Evolutionary conservation across 2,329 filamentous ascomycete species (phyloP).

Genomic region (Trichoderma polysporum): DNA sequence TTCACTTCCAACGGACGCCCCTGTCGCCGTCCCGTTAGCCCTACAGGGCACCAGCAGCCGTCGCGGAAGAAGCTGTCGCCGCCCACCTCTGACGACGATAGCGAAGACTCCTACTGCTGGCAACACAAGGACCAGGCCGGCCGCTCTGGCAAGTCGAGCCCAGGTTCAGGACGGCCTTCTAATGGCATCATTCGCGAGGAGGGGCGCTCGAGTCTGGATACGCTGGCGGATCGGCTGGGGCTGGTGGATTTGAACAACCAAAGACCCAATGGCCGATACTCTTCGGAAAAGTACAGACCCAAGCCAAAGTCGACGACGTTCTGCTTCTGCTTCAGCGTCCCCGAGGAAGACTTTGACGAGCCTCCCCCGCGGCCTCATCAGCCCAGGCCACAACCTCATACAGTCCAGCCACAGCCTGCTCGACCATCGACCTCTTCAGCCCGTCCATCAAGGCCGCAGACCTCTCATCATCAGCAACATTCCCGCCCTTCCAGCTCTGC

Average conservation of each 20-base stretch:
- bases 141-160: conserved; percentile 46
- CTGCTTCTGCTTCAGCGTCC: conserved; percentile 56
- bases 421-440: background rate
- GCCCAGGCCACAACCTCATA: conserved; percentile 46
- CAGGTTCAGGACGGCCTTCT: conserved; percentile 33
- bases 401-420: conserved; percentile 44
- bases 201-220: conserved; percentile 75
- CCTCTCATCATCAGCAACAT: conserved; percentile 25
- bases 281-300: conserved; percentile 29
- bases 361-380: conserved; percentile 41
- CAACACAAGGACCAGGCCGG: conserved; percentile 88
- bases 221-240: conserved; percentile 75
- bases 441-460: conserved; percentile 32
- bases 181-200: conserved; percentile 54
- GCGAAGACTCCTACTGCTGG: conserved; percentile 79
- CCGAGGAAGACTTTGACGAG: conserved; percentile 41
- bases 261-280: conserved; percentile 27
- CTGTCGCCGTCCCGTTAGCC: conserved; percentile 68
- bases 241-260: conserved; percentile 62
- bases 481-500: conserved; percentile 35
- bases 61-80: conserved; percentile 26
- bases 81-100: conserved; percentile 51
- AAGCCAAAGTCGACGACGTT: conserved; percentile 33
- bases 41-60: conserved; percentile 15
- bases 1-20: conserved; percentile 79